Evolutionary conservation across 192 early-diverging fungal species (phyloP), one percentile per base, ranked within the genome.

Genomic region (Backusella psychrophila): DNA sequence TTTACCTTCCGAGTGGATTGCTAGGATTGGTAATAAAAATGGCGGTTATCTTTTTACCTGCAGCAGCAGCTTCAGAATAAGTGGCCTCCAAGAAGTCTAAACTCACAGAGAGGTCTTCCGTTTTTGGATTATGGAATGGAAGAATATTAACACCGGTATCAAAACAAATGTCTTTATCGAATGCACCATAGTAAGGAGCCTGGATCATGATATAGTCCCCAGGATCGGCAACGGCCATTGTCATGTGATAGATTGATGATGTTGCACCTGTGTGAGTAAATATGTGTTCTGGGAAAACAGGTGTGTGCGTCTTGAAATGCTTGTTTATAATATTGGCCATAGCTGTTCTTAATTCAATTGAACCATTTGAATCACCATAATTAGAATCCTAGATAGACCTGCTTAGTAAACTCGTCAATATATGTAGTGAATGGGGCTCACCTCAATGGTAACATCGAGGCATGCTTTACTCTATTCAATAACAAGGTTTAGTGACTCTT

Each of bases 191-290:
- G 78, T 85, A 94, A 0, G 94, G 94, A 8, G 89, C 82, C 6
- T 91, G 90, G 34, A 95, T 87, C 74, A 97, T 75, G 8, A 96
- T 77, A 35, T 86, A 90, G 65, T 96, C 94, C 34, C 91, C 93
- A 0, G 85, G 84, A 74, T 97, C 86, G 69, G 88, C 87, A 8
- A 91, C 82, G 17, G 86, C 86, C 66, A 89, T 88, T 6, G 85
- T 80, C 26, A 96, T 77, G 78, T 88, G 89, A 77, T 89, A 86
- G 44, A 96, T 84, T 2, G 89, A 87, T 7, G 88, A 80, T 8
- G 87, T 87, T 71, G 90, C 92, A 9, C 96, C 96, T 72, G 90
- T 90, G 15, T 83, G 81, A 19, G 92, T 86, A 9, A 84, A 81
- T 4, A 97, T 86, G 38, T 94, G 82, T 6, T 89, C 85, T 4